Evolutionary conservation across 768 basidiomycete genomes (phyloP).

Genomic region (Hypholoma sublateritium): DNA sequence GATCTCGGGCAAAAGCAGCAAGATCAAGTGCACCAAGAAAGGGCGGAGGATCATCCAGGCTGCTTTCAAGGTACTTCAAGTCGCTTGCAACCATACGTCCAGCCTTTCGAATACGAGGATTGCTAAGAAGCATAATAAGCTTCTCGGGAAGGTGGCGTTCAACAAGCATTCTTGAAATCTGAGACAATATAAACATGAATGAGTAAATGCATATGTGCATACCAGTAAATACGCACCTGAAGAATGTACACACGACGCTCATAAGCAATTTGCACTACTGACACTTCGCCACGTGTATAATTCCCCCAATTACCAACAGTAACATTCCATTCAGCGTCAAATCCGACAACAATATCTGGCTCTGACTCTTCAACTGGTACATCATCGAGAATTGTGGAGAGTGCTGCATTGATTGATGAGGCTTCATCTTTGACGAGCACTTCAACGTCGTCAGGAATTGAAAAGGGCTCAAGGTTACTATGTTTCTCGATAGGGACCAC

Average conservation of each 20-base stretch:
- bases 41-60: background rate
- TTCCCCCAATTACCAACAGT: constrained; percentile 2
- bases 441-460: constrained; percentile 4
- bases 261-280: constrained; percentile 20
- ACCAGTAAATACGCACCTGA: constrained; percentile 14
- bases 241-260: constrained; percentile 13
- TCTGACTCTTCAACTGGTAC: constrained; percentile 2
- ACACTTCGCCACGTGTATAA: constrained; percentile 11
- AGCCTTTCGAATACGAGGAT: constrained; percentile 20
- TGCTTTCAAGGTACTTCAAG: constrained; percentile 16
- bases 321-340: constrained; percentile 23
- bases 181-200: constrained; percentile 8
- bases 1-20: constrained; percentile 26
- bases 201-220: background rate
- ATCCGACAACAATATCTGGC: constrained; percentile 16
- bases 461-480: constrained; percentile 14
- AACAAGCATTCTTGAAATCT: constrained; percentile 16
- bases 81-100: constrained; percentile 24
- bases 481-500: constrained; percentile 26
- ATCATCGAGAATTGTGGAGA: constrained; percentile 15
- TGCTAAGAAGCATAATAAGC: constrained; percentile 10
- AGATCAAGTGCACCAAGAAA: constrained; percentile 30
- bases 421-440: constrained; percentile 5
- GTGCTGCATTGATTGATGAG: constrained; percentile 13
- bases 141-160: constrained; percentile 10